These are phyloP conservation scores for Paraphoma chrysanthemicola DNA, from an alignment of 2,329 filamentous ascomycete genomes.

Conservation along the genomic window DNA sequence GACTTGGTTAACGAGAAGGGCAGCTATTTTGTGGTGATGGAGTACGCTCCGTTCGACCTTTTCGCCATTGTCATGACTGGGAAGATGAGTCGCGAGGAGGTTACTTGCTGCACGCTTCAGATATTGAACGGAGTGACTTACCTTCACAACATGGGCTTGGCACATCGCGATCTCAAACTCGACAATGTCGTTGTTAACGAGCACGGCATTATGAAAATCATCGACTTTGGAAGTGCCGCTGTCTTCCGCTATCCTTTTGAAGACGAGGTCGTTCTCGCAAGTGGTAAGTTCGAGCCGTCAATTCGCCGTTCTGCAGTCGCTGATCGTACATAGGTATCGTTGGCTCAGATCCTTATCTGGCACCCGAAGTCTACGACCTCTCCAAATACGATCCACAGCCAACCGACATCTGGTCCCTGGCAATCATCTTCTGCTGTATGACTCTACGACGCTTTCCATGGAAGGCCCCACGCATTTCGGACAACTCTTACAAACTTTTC, in stretches of 20 bases:
- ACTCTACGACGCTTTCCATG: constrained; percentile 92
- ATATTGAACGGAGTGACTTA: constrained; percentile 95
- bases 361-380: constrained; percentile 94
- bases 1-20: constrained; percentile 95
- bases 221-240: constrained; percentile 96
- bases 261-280: constrained; percentile 80
- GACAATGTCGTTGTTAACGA: constrained; percentile 98
- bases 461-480: constrained; percentile 90
- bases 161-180: constrained; percentile 92
- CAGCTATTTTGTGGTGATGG: constrained; percentile 99
- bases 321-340: constrained; percentile 66
- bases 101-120: constrained; percentile 90
- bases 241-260: constrained; percentile 99
- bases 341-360: constrained; percentile 92
- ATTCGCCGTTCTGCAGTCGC: constrained; percentile 3
- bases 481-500: constrained; percentile 96
- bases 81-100: constrained; percentile 91
- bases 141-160: constrained; percentile 91
- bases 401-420: constrained; percentile 96
- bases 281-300: constrained; percentile 64
- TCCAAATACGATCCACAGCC: constrained; percentile 92
- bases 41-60: constrained; percentile 93
- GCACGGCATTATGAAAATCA: constrained; percentile 98
- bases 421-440: constrained; percentile 99
- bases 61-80: constrained; percentile 99